phyloP scores from a whole-genome alignment of 2,329 filamentous ascomycete genomes.

The Xenoacremonium recifei region DNA sequence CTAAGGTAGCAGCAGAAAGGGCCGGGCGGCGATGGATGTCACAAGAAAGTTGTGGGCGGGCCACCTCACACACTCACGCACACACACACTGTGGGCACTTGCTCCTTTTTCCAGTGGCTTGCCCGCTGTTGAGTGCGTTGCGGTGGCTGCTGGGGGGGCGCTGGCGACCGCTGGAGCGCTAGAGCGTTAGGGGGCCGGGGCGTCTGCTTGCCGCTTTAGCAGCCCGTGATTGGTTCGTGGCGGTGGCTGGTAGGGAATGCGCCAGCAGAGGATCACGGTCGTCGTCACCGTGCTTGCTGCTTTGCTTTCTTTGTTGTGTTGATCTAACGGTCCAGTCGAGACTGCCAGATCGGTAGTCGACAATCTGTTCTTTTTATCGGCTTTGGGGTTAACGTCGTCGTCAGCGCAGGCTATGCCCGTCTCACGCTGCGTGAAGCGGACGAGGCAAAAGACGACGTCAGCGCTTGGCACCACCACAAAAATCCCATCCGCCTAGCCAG shows the following conservation, averaged over 20 bases:
- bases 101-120: too few relatives aligned
- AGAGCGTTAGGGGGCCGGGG: constrained; percentile 19
- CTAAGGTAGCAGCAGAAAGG: too few relatives aligned
- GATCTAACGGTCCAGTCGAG: neutral
- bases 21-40: constrained; percentile 33
- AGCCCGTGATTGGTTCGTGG: constrained; percentile 37
- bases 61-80: too few relatives aligned
- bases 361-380: neutral
- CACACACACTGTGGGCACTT: too few relatives aligned
- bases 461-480: neutral
- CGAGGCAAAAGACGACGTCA: neutral
- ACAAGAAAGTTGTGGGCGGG: constrained; percentile 36
- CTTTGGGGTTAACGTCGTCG: neutral
- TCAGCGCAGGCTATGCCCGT: neutral
- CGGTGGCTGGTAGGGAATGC: constrained; percentile 28
- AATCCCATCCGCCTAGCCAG: too few relatives aligned
- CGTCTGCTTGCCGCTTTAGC: constrained; percentile 31
- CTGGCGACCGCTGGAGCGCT: constrained; percentile 27
- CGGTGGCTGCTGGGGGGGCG: too few relatives aligned
- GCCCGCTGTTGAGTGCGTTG: too few relatives aligned
- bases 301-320: neutral
- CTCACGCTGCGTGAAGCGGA: too few relatives aligned
- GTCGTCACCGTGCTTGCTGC: constrained; percentile 5
- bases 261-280: constrained; percentile 3
- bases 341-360: too few relatives aligned